Conservation (phyloP, 2,329 filamentous ascomycete species). For the Paracoccidioides brasiliensis region DNA sequence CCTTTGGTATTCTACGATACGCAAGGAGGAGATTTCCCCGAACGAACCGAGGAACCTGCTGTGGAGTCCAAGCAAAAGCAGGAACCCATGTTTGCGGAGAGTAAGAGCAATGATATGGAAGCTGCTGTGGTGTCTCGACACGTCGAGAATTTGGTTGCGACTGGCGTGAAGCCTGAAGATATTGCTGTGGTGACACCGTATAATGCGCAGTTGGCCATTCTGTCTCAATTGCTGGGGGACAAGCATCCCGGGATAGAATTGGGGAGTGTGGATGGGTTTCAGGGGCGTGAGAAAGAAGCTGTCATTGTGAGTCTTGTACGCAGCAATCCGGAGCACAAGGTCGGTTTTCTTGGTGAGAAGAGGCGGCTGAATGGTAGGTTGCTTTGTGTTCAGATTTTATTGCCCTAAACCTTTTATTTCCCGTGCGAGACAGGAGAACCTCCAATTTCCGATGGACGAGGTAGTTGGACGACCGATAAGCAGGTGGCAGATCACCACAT, state of each 20-base stretch:
- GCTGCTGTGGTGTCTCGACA: conserved; percentile 68
- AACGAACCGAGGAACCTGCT: conserved; percentile 55
- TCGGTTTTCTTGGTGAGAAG: conserved; percentile 88
- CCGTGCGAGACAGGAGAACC: background rate
- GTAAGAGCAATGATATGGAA: conserved; percentile 88
- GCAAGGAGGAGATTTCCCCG: conserved; percentile 82
- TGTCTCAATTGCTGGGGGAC: conserved; percentile 66
- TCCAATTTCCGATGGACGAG: background rate
- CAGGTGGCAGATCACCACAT: background rate
- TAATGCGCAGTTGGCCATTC: conserved; percentile 76
- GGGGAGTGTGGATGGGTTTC: conserved; percentile 95
- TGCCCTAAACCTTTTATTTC: background rate
- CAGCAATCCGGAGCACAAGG: conserved; percentile 74
- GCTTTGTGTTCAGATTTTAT: conserved; percentile 2
- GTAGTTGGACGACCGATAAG: background rate
- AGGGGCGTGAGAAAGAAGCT: conserved; percentile 92
- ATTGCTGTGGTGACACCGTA: conserved; percentile 94
- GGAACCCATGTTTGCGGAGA: conserved; percentile 49
- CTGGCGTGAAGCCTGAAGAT: conserved; percentile 68
- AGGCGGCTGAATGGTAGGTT: conserved; percentile 74
- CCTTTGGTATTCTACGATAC: conserved; percentile 92
- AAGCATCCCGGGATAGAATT: conserved; percentile 74
- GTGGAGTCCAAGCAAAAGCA: conserved; percentile 38
- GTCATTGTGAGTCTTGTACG: conserved; percentile 87
- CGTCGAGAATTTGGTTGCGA: conserved; percentile 59